Base-by-base conservation (phyloP, 768 basidiomycete genomes). In the Trametes sanguinea region DNA sequence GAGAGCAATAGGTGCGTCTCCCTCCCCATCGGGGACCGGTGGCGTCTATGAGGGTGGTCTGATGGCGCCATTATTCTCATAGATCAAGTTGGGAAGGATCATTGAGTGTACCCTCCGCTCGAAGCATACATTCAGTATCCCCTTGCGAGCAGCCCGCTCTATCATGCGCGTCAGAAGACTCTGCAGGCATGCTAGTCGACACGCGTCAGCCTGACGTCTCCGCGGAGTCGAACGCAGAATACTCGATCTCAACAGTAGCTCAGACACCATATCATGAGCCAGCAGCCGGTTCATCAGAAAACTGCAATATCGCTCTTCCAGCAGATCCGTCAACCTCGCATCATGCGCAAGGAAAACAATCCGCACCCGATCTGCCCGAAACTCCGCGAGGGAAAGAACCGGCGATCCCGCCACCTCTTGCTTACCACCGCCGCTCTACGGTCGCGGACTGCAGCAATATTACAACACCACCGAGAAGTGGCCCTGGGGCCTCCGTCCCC, bases 361-460 rank as follows among this genome's bases (percentile, higher is more conserved):
- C 22, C 27, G 46, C 47, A 22, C 55, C 55, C 55, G 55, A 48
- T 14, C 22, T 27, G 46, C 33, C 45, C 45, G 55, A 13, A 39
- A 16, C 45, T 13, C 4, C 32, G 7, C 17, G 5, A 22, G 6
- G 10, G 10, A 33, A 5, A 9, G 35, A n/a, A 13, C 32, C 27
- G 17, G 6, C 0, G 35, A 13, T 9, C 17, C n/a, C 54, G 10
- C 14, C 47, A 6, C 47, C 17, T 6, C 35, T 37, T 13, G 14
- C 13, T 17, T 51, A 14, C 54, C 13, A 51, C 33, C 61, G 40
- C 54, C 61, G 54, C 33, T 35, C 47, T 33, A 51, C 54, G 5
- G 17, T 55, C 32, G 54, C 42, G 8, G 61, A 62, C 42, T 55
- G 48, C 42, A 62, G 61, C 27, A 43, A 56, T 35, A 51, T 56